Base-by-base conservation (phyloP, 2,329 filamentous ascomycete species). In the Ascochyta clinopodiicola region DNA sequence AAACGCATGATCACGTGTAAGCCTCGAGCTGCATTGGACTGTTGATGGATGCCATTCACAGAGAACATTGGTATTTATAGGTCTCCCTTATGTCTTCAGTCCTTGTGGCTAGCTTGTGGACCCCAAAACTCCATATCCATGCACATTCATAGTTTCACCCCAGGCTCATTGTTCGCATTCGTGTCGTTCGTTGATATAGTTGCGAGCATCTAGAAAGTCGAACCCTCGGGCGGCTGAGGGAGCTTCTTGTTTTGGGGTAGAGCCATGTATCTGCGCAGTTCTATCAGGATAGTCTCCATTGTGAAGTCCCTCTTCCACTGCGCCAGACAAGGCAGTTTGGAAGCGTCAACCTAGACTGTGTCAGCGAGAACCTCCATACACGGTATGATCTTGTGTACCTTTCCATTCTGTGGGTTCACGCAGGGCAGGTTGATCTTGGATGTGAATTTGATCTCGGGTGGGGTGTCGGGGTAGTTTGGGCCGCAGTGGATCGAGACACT, bases 401-500 rank as follows among this genome's bases (percentile, higher is more conserved):
- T 86, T 71, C 95, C 95, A 61, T 90, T 90, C 65, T 82, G 85
- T 61, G 84, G 82, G 78, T 94, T 90, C 47, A 99, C 95, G 71
- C 94, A 96, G 24, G 95, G 95, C n/a, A 98, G 85, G 80, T 98
- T 97, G 80, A 99, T 89, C 78, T 92, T 90, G 70, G 90, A 96
- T 69, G 95, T 87, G 78, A 99, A 99, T 71, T 94, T 88, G 70
- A 99, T 91, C 46, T 89, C 87, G 0, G 95, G 95, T 40, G 95
- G 95, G 60, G 86, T 82, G 75, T 96, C 92, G 47, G 95, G 95
- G 77, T 99, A 99, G 54, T 90, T 82, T 44, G 87, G 83, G 60
- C 92, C 93, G 81, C 95, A 99, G 81, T 96, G 89, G 81, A 99
- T 96, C 79, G 94, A 96, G 70, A 99, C 85, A 67, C 92, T 96